A percentile compares a stretch with the other conserved stretches of the same genome.
Evolutionary conservation across 371 early-diverging fungal genomes (phyloP).

Genomic region (Fennellomyces sp.): DNA sequence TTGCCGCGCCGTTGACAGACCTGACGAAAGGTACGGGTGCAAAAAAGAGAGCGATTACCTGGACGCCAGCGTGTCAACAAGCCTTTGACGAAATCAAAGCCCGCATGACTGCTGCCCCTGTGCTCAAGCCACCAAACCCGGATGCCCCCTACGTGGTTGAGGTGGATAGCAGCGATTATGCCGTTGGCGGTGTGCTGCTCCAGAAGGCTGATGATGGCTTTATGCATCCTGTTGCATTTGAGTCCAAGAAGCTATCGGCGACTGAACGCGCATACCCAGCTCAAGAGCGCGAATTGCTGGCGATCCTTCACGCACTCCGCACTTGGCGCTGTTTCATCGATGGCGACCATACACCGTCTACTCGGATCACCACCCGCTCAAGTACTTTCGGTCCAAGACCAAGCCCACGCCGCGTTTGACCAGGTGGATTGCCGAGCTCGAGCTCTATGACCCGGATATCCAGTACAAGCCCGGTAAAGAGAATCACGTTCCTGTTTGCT

Average conservation of each 20-base stretch:
- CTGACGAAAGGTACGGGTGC: no score
- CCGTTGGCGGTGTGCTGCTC: not conserved
- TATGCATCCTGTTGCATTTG: slow-evolving; percentile 31
- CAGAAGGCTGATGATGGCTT: not conserved
- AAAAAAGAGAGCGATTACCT: no score
- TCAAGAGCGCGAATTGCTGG: slow-evolving; percentile 43
- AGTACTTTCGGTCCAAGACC: slow-evolving; percentile 24
- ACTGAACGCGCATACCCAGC: slow-evolving; percentile 31
- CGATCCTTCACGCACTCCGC: slow-evolving; percentile 34
- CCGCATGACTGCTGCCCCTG: slow-evolving; percentile 16
- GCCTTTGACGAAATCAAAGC: no score
- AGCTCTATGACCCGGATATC: slow-evolving; percentile 34
- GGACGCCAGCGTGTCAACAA: no score
- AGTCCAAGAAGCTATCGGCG: slow-evolving; percentile 32
- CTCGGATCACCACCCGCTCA: slow-evolving; percentile 27
- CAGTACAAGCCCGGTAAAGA: no score
- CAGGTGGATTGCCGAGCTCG: slow-evolving; percentile 30
- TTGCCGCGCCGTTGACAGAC: no score
- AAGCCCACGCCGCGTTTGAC: slow-evolving; percentile 23
- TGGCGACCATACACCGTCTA: slow-evolving; percentile 20
- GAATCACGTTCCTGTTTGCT: slow-evolving; percentile 17
- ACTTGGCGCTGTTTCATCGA: slow-evolving; percentile 39
- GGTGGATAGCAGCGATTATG: slow-evolving; percentile 29
- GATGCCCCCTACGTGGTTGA: slow-evolving; percentile 21
- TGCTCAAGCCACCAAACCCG: slow-evolving; percentile 25